Base-by-base conservation (phyloP, 2,329 filamentous ascomycete genomes). In the Cercospora zeae-maydis region DNA sequence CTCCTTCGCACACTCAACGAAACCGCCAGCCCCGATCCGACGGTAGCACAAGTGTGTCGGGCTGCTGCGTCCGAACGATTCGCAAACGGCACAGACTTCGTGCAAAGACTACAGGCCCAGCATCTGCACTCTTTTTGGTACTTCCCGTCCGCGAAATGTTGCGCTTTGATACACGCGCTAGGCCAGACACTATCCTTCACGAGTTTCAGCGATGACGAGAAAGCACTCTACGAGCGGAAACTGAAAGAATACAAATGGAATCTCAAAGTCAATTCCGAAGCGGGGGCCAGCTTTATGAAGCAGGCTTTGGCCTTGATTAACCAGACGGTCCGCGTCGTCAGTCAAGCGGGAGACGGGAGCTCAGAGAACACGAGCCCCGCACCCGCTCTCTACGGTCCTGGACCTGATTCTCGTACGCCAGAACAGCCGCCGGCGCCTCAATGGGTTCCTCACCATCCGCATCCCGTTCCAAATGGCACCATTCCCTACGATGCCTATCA, bases 111-210 rank as follows among this genome's bases (percentile, higher is more conserved):
- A 5, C 77, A 78, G 37, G 76, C 78, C 4, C 77, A 78, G 33
- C 79, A 81, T 52, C 73, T 81, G 7, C 76, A 78, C 36, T 78
- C 78, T 0, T 81, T 81, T 70, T 81, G 79, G 79, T 80, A 78
- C 63, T 80, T 77, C 14, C 75, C 77, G 5, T 79, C 78, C 3
- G 76, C 76, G 27, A 77, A 78, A 68, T 77, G 76, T 63, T 76
- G 79, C 56, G 75, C 75, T 1, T 71, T 80, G n/a, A 72, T 80
- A 8, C 76, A 78, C 9, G 75, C 76, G 1, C 79, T 79, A 58
- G 76, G 77, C 33, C 75, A 76, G 31, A 72, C 78, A 1, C 67
- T 80, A 0, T 75, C 74, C 67, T 71, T 70, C 6, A 78, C 78
- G 10, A 71, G 76, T 1, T 59, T 61, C 1, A 67, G 69, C 14